A percentile compares a stretch with the other conserved stretches of the same genome.
Conservation (phyloP, 1,284 basidiomycete species). For the Flammula alnicola region DNA sequence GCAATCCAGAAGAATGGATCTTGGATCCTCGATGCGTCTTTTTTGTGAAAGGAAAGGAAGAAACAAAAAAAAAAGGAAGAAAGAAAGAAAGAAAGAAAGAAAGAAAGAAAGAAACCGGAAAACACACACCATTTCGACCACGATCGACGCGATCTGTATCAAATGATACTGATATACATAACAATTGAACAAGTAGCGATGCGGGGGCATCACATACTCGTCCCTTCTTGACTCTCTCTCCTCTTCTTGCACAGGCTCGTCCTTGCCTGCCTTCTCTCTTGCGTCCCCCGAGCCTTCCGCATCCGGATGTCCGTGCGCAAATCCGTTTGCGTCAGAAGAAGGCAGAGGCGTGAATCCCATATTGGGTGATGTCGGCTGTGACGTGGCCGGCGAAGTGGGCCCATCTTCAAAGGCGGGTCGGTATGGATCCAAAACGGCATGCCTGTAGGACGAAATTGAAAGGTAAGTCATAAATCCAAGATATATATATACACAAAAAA, state of each 20-base stretch:
- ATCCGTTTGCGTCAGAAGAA: neutral
- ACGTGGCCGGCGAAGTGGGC: neutral
- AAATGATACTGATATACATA: constrained; percentile 80
- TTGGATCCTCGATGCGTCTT: too few species aligned
- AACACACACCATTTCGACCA: constrained; percentile 49
- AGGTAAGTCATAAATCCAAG: neutral
- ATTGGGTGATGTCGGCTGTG: constrained; percentile 6
- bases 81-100: too few species aligned
- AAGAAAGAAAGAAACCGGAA: too few species aligned
- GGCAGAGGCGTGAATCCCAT: neutral
- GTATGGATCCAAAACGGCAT: constrained; percentile 74
- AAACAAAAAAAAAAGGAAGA: neutral
- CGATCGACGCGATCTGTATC: constrained; percentile 53
- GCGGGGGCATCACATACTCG: constrained; percentile 46
- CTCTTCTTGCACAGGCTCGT: constrained; percentile 21
- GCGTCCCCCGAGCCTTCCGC: too few species aligned
- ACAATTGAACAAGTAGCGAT: constrained; percentile 70
- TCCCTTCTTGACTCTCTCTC: constrained; percentile 25
- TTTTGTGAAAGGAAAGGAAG: neutral
- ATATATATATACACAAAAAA: neutral
- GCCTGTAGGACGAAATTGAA: constrained; percentile 38
- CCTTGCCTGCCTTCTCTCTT: too few species aligned
- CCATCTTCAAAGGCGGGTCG: constrained; percentile 55
- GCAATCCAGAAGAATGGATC: neutral
- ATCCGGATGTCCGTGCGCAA: too few species aligned